Base-by-base conservation (phyloP, 805 yeast genomes). In the Alloascoidea hylecoeti region DNA sequence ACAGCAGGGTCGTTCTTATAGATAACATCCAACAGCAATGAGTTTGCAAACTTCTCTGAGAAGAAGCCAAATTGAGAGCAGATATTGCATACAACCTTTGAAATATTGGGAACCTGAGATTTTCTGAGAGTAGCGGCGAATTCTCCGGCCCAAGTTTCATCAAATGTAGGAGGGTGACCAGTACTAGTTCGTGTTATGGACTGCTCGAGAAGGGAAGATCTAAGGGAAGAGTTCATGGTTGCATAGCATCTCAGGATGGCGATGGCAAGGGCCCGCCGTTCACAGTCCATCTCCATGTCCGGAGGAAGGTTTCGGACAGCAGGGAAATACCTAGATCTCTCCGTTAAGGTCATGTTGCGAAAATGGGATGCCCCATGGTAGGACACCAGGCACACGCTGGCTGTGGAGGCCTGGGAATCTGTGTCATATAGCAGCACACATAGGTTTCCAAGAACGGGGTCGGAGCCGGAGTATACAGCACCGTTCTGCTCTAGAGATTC, bases 81-180 rank as follows among this genome's bases (percentile, higher is more conserved):
- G n/a, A n/a, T n/a, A n/a, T 70, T 56, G n/a, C 74, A 49, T 5
- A 89, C 45, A 30, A 64, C 59, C 19, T 54, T 47, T 2, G 95
- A 92, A 14, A 81, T 55, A 0, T 51, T 47, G 0, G 94, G 85
- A 0, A 70, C 54, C 39, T 58, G 62, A 2, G 68, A 61, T 4
- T 67, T 62, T 2, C 83, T 57, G 2, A 78, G 58, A 2, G 59
- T 44, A 19, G 80, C 72, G 0, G 96, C 94, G 17, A 83, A 51
- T 5, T 69, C 68, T 0, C 96, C 97, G 1, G 96, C 95, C 39
- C 70, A 66, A 0, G 89, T 79, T 47, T 84, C 95, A 55, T 89
- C 96, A 71, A 76, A 66, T 52, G 68, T 66, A 44, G 57, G 57
- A 13, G 46, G 15, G 15, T 28, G 16, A 23, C 23, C 41, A 15